Evolutionary conservation across 2,329 filamentous ascomycete species (phyloP).

Genomic region (Fusarium camptoceras): DNA sequence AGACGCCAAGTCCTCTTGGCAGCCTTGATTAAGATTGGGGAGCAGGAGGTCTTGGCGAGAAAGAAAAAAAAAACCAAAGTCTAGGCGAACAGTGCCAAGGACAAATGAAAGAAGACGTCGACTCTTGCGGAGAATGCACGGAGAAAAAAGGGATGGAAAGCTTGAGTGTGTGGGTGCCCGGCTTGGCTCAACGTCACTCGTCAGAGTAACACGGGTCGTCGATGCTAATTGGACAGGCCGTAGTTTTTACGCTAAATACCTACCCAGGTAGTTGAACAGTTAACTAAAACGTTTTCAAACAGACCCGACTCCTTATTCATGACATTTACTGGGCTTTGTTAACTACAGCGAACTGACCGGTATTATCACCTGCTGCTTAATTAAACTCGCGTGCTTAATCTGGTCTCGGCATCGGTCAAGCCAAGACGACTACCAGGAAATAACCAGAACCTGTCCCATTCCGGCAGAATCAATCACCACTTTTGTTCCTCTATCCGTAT

Average conservation of each 20-base stretch:
- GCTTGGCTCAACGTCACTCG: constrained; percentile 39
- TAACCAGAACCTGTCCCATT: constrained; percentile 20
- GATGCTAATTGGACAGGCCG: background rate
- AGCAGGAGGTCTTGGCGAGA: constrained; percentile 18
- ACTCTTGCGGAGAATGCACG: constrained; percentile 9
- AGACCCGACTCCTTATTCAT: background rate
- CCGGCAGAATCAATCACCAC: constrained; percentile 11
- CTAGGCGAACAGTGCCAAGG: constrained; percentile 15
- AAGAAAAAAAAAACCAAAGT: constrained; percentile 1
- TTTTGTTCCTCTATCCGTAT: background rate
- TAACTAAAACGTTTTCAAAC: background rate
- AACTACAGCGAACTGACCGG: background rate
- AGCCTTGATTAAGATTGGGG: constrained; percentile 24
- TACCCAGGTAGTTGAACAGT: background rate
- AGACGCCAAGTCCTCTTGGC: constrained; percentile 38
- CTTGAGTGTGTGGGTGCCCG: constrained; percentile 43
- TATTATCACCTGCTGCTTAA: background rate
- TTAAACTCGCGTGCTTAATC: constrained; percentile 7
- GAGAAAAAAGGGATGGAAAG: constrained; percentile 38
- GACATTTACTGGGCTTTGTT: background rate
- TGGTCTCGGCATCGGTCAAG: constrained; percentile 14
- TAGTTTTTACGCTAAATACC: background rate
- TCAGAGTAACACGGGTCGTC: background rate
- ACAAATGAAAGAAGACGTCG: constrained; percentile 11
- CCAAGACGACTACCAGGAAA: constrained; percentile 2